Evolutionary conservation across 1,284 basidiomycete species (phyloP).

Genomic region (Fomitopsis betulina): DNA sequence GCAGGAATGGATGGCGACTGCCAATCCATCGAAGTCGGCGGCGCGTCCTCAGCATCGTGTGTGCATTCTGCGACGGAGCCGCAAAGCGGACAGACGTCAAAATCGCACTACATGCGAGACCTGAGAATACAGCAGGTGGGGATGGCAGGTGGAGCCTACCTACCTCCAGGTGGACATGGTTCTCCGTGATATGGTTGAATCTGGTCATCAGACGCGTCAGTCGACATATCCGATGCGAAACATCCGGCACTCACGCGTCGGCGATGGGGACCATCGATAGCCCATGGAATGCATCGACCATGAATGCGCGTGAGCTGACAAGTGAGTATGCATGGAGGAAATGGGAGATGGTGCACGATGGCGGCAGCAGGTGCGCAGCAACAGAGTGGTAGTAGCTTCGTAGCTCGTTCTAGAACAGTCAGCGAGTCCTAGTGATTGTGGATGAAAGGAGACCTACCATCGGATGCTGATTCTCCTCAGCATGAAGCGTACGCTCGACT

Average conservation of each 20-base stretch:
- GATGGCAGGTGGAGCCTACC: slow-evolving; percentile 5
- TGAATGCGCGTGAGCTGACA: slow-evolving; percentile 84
- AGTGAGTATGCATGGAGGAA: slow-evolving; percentile 76
- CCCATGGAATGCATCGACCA: slow-evolving; percentile 83
- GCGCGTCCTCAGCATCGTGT: slow-evolving; percentile 52
- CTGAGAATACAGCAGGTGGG: background rate
- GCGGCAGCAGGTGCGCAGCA: slow-evolving; percentile 33
- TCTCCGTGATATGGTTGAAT: slow-evolving; percentile 78
- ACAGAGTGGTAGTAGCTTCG: slow-evolving; percentile 41
- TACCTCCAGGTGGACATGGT: slow-evolving; percentile 78
- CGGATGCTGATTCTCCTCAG: slow-evolving; percentile 13
- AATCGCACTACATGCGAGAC: slow-evolving; percentile 57
- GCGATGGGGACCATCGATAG: slow-evolving; percentile 88
- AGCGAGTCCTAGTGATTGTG: too few relatives aligned
- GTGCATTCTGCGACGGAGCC: slow-evolving; percentile 70
- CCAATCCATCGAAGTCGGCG: background rate
- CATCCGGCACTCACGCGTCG: slow-evolving; percentile 60
- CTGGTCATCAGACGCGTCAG: slow-evolving; percentile 31
- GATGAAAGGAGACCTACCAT: slow-evolving; percentile 14
- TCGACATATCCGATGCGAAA: background rate
- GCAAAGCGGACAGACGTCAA: slow-evolving; percentile 78
- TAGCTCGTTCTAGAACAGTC: slow-evolving; percentile 37
- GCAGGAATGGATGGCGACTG: background rate
- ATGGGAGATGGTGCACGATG: slow-evolving; percentile 10
- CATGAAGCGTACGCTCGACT: slow-evolving; percentile 18